These are phyloP conservation scores for Aeschynomene evenia DNA, from an alignment of 306 rosid genomes.

Conservation along the genomic window DNA sequence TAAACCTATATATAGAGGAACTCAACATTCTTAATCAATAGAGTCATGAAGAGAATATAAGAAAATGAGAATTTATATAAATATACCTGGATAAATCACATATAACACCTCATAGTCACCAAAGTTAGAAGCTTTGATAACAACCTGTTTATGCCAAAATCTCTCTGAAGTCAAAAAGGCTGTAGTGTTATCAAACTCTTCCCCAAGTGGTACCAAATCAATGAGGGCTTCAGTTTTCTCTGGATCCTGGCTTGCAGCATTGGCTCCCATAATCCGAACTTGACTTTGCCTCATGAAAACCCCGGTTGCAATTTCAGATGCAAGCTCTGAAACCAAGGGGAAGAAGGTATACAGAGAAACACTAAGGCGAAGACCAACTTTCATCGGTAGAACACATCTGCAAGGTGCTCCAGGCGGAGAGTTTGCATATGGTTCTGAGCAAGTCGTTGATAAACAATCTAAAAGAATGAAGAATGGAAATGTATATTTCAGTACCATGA, in stretches of 20 bases:
- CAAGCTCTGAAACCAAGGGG: slow-evolving; percentile 91
- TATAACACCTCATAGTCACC: slow-evolving; percentile 87
- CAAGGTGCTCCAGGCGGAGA: slow-evolving; percentile 96
- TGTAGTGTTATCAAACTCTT: slow-evolving; percentile 79
- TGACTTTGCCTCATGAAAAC: slow-evolving; percentile 86
- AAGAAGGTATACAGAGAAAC: slow-evolving; percentile 89
- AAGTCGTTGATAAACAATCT: slow-evolving; percentile 72
- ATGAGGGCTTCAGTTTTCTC: slow-evolving; percentile 74
- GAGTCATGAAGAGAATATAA: slow-evolving; percentile 26
- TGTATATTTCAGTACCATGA: slow-evolving; percentile 27
- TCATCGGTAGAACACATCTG: slow-evolving; percentile 83
- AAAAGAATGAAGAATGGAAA: slow-evolving; percentile 26
- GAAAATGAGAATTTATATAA: slow-evolving; percentile 14
- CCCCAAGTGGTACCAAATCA: slow-evolving; percentile 84
- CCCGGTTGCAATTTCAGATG: slow-evolving; percentile 71
- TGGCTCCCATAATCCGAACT: slow-evolving; percentile 95
- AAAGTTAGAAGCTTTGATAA: slow-evolving; percentile 65
- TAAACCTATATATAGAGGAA: slow-evolving; percentile 57
- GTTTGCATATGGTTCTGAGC: slow-evolving; percentile 73
- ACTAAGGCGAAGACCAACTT: slow-evolving; percentile 77
- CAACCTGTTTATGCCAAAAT: slow-evolving; percentile 85
- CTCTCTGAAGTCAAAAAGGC: slow-evolving; percentile 73
- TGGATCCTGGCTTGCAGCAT: slow-evolving; percentile 64
- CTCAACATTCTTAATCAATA: slow-evolving; percentile 25
- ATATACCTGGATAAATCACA: slow-evolving; percentile 86